Evolutionary conservation across 2,329 filamentous ascomycete genomes (phyloP).

Genomic region (Fusarium guadeloupense): DNA sequence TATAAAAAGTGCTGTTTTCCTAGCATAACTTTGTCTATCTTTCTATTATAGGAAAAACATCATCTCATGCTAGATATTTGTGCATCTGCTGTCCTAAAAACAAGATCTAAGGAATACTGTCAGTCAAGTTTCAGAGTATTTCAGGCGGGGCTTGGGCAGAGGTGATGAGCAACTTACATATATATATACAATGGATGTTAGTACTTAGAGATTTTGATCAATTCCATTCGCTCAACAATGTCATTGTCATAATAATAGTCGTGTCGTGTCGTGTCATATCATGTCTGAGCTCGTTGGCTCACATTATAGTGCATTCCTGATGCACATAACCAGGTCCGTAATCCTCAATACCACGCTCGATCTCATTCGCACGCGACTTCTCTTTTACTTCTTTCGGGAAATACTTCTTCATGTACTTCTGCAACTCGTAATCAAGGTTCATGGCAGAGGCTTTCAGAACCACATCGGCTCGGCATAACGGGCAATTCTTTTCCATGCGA

Average conservation of each 20-base stretch:
- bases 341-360: slow-evolving; percentile 76
- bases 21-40: slow-evolving; percentile 10
- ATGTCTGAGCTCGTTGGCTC: slow-evolving; percentile 18
- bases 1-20: background rate
- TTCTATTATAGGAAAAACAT: background rate
- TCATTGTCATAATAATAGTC: background rate
- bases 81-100: background rate
- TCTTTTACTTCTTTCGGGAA: slow-evolving; percentile 76
- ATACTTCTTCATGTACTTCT: slow-evolving; percentile 76
- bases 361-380: slow-evolving; percentile 76
- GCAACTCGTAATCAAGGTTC: slow-evolving; percentile 74
- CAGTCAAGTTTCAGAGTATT: slow-evolving; percentile 1
- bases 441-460: slow-evolving; percentile 75
- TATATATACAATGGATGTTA: background rate
- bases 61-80: background rate
- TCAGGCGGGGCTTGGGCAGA: background rate
- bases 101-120: background rate
- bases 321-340: slow-evolving; percentile 73
- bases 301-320: slow-evolving; percentile 70
- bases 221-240: slow-evolving; percentile 4
- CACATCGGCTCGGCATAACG: slow-evolving; percentile 77
- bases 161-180: slow-evolving; percentile 9
- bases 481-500: slow-evolving; percentile 73
- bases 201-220: background rate
- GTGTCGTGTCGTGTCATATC: background rate